phyloP scores from a whole-genome alignment of 306 rosid genomes.

The Vigna hirtella region DNA sequence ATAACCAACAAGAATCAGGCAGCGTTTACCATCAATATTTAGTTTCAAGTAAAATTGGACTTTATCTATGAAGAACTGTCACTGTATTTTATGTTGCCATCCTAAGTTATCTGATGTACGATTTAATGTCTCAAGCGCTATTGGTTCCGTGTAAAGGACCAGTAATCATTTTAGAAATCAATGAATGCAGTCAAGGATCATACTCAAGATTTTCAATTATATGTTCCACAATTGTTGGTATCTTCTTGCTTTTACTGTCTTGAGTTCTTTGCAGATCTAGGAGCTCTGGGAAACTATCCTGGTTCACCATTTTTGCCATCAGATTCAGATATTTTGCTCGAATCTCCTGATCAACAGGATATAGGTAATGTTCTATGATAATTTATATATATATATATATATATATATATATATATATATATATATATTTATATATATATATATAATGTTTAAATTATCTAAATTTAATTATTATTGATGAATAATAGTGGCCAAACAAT shows the following conservation, averaged over 20 bases:
- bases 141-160: slow-evolving; percentile 24
- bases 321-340: slow-evolving; percentile 90
- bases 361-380: slow-evolving; percentile 61
- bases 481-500: background rate
- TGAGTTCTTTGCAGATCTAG: slow-evolving; percentile 76
- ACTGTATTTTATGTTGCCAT: background rate
- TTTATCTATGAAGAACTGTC: background rate
- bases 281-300: slow-evolving; percentile 90
- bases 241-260: slow-evolving; percentile 15
- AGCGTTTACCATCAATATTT: background rate
- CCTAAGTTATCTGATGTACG: slow-evolving; percentile 9
- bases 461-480: too few relatives aligned
- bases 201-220: background rate
- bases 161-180: slow-evolving; percentile 9
- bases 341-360: slow-evolving; percentile 94
- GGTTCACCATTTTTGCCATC: slow-evolving; percentile 96
- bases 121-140: slow-evolving; percentile 16
- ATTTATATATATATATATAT: too few relatives aligned
- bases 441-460: too few relatives aligned
- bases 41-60: slow-evolving; percentile 7
- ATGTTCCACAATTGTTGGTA: background rate
- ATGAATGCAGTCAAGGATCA: slow-evolving; percentile 15
- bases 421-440: too few relatives aligned
- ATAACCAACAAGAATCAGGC: slow-evolving; percentile 15
- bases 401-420: too few relatives aligned